Evolutionary conservation across 441 rosid species (phyloP), one percentile per base, ranked within the genome.

Genomic region (Populus tomentosa): DNA sequence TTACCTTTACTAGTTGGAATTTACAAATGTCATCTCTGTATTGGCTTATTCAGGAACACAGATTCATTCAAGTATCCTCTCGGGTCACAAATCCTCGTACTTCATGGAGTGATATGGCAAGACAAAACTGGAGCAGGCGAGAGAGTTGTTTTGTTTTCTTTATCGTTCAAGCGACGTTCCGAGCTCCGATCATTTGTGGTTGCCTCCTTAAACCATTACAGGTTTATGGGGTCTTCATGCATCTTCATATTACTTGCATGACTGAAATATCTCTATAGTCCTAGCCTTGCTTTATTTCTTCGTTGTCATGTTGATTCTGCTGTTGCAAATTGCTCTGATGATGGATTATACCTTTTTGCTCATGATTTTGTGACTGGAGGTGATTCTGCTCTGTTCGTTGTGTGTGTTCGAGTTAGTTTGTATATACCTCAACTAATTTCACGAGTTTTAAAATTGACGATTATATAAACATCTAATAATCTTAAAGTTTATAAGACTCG

Each of bases 51-150:
- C 85, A 89, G 97, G 97, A 91, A 76, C 88, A 92, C 70, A 92
- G 86, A 75, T 94, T 89, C 79, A 79, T 94, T 94, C 77, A 91
- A 91, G 83, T 90, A 95, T 78, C 98, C 99, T 42, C 99, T 90
- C 94, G 99, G 99, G 91, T 91, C 11, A 91, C 97, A 0, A 92
- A 92, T 84, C 88, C 56, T 85, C 97, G 24, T 94, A 94, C 82
- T 92, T 96, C 69, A 95, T 96, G 8, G 88, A 87, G 82, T 87
- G 98, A 85, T 92, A 92, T 80, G 97, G 97, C 67, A 92, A 85
- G 87, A 83, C 91, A 21, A 90, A 92, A 83, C 86, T 96, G 77
- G 99, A 96, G 81, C 87, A 95, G 61, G 95, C 97, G 46, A 89
- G 99, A 82, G 97, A 94, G 90, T 89, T 83, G 1, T 7, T 38